These are phyloP conservation scores for Acer negundo DNA, from an alignment of 345 rosid genomes.

Conservation along the genomic window DNA sequence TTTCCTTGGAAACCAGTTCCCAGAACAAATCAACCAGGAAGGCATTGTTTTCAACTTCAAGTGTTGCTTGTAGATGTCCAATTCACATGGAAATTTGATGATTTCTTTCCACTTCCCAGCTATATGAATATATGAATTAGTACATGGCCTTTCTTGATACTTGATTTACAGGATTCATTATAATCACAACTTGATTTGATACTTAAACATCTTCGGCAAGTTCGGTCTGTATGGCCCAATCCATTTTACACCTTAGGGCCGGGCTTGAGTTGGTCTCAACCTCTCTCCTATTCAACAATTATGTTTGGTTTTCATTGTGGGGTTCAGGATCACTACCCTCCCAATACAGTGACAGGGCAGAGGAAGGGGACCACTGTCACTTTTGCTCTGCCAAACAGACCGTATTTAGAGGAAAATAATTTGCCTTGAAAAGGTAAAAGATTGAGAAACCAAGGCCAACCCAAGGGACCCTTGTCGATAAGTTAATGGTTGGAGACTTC, in stretches of 20 bases:
- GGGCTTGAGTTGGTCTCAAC: background rate
- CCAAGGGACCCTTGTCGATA: too few species aligned
- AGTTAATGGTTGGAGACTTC: too few species aligned
- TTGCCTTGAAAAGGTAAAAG: background rate
- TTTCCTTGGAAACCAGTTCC: background rate
- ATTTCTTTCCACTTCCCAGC: background rate
- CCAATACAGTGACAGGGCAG: background rate
- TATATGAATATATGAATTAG: too few species aligned
- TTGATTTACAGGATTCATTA: too few species aligned
- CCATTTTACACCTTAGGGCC: background rate
- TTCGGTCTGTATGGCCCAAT: background rate
- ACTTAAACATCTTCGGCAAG: too few species aligned
- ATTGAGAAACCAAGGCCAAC: background rate
- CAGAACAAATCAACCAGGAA: too few species aligned
- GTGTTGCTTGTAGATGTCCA: too few species aligned
- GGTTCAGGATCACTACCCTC: background rate
- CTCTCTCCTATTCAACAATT: background rate
- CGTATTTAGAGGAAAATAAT: too few species aligned
- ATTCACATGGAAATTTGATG: background rate
- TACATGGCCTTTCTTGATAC: too few species aligned
- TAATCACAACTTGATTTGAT: too few species aligned
- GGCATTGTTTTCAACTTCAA: too few species aligned
- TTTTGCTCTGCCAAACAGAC: background rate
- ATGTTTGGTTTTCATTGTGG: background rate
- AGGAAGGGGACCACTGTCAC: conserved; percentile 7